These are phyloP conservation scores for Phytophthora boehmeriae DNA, from an alignment of 352 stramenopile species.

Conservation along the genomic window DNA sequence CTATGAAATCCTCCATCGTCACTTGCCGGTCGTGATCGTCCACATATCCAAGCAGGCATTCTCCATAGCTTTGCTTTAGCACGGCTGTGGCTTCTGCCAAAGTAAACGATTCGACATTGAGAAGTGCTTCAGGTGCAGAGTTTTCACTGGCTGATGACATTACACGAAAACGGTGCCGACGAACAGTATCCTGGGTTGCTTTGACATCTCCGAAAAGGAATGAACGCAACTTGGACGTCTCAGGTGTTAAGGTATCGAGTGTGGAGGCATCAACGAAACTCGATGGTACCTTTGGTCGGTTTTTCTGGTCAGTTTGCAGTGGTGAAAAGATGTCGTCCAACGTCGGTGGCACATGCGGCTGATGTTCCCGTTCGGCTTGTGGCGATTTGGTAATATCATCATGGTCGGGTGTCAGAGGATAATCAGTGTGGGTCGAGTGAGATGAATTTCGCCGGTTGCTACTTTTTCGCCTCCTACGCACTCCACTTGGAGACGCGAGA, in stretches of 20 bases:
- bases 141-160: constrained; percentile 39
- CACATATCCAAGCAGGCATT: constrained; percentile 48
- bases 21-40: constrained; percentile 37
- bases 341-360: too few relatives aligned
- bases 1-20: constrained; percentile 69
- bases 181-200: constrained; percentile 7
- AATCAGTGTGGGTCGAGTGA: constrained; percentile 12
- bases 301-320: neutral
- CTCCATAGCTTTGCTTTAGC: constrained; percentile 61
- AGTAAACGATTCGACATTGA: constrained; percentile 67
- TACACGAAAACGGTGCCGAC: constrained; percentile 26
- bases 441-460: constrained; percentile 20
- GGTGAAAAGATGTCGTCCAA: constrained; percentile 7
- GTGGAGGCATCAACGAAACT: constrained; percentile 39
- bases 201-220: constrained; percentile 10
- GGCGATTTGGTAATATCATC: constrained; percentile 1
- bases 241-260: constrained; percentile 21
- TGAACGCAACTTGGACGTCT: constrained; percentile 17
- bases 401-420: constrained; percentile 14
- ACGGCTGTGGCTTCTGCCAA: constrained; percentile 51
- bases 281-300: constrained; percentile 12
- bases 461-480: constrained; percentile 16
- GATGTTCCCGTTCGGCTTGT: too few relatives aligned
- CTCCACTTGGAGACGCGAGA: constrained; percentile 12
- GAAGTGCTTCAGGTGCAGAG: constrained; percentile 43